Base-by-base conservation (phyloP, 305 asterid genomes). In the Rubia occidens region DNA sequence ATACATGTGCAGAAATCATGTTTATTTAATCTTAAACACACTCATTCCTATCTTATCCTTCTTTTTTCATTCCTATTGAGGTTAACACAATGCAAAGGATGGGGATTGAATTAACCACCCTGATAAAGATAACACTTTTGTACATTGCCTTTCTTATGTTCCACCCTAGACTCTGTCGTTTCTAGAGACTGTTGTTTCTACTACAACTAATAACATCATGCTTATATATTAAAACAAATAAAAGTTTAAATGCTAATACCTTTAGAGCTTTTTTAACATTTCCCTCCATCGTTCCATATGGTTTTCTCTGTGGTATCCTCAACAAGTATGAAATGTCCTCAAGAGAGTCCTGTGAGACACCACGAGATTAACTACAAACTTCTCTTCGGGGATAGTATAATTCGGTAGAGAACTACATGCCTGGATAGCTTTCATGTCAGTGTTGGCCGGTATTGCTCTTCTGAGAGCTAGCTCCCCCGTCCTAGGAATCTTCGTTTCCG, bases 271-370 rank as follows among this genome's bases (percentile, higher is more conserved):
- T 90, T 83, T 87, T 87, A 80, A 88, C 96, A 82, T 90, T 88
- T 51, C 96, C 94, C 87, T 90, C 98, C 98, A 93, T 93, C 0
- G 98, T 90, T 71, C 97, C 98, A 79, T 76, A 93, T 74, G 97
- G 98, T 81, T 93, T 93, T 72, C 98, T 82, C 71, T 93, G 98
- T 72, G 98, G 98, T 76, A 93, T 93, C 80, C 98, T 85, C 32
- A 93, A 89, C 95, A 93, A 82, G 87, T 93, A 93, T 5, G 96
- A 90, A 77, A 93, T 81, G 68, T 93, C 98, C 86, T 93, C 98
- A 69, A 90, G 84, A 71, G 98, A 90, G 60, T 88, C 92, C 98
- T 93, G 77, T 7, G 59, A 67, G 63, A 77, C 40, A 78, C 65
- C 67, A 55, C n/a, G 64, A 51, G 54, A 76, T 45, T 17, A 42